Base-by-base conservation (phyloP, 176 grass and related monocot genomes). In the Hyparrhenia diplandra region DNA sequence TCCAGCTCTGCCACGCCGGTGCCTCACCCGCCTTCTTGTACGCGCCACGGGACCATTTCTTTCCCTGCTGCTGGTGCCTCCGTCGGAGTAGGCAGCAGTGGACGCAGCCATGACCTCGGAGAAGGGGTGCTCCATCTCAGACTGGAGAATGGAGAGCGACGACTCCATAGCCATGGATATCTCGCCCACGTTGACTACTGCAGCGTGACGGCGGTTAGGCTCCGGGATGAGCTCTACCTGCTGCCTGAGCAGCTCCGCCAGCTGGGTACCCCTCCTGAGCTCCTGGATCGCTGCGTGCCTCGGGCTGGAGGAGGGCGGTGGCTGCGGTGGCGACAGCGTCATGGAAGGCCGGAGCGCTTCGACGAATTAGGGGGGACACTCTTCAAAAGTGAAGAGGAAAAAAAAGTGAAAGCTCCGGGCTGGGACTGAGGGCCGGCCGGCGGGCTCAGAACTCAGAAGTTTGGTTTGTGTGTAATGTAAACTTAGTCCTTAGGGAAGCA, bases 141-240 rank as follows among this genome's bases (percentile, higher is more conserved):
- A 84, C 87, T 69, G 81, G 70, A 88, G 87, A 24, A 80, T 72
- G 40, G n/a, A 70, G 54, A 89, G 82, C 31, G 76, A 89, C 28
- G 87, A 89, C 27, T 36, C 42, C 9, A 80, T 45, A 13, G 70
- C 70, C 31, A 37, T 63, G 41, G 82, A 51, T n/a, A 89, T 70
- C 27, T 80, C 41, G 63, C 52, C 39, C 41, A 85, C 30, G 52
- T 31, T 75, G 51, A 71, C 76, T 18, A 74, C 70, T 4, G 82
- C 87, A 8, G 77, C 82, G 32, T 80, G 28, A 4, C 76, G 76
- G 18, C 63, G 62, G 31, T 32, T 42, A 20, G 17, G 30, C 69
- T 80, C 87, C 41, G 82, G 76, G 70, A 80, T 80, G 76, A 80
- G 70, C 51, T 75, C 87, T 41, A 88, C 63, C 70, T 80, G 69